phyloP scores from a whole-genome alignment of 2,329 filamentous ascomycete genomes.

The Nemania diffusa region DNA sequence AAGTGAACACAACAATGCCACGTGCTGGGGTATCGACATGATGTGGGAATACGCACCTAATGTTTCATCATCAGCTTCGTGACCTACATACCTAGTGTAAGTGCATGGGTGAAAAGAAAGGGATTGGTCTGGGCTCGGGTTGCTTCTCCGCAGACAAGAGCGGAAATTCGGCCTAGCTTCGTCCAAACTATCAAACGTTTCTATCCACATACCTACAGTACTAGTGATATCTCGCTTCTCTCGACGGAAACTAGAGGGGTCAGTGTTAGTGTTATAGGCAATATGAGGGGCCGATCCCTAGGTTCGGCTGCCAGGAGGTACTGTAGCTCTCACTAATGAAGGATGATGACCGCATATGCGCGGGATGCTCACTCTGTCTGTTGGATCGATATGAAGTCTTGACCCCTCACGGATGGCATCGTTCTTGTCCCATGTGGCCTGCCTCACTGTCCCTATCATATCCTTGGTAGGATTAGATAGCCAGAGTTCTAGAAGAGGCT shows the following conservation, averaged over 20 bases:
- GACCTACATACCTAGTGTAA: not conserved
- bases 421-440: not conserved
- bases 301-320: not conserved
- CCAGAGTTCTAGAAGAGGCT: not conserved
- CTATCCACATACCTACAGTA: conserved; percentile 7
- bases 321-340: not conserved
- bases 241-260: not conserved
- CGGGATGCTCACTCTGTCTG: not conserved
- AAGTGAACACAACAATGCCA: conserved; percentile 32
- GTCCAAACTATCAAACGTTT: not conserved
- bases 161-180: not conserved
- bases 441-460: not conserved
- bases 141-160: not conserved
- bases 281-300: no score
- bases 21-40: conserved; percentile 30
- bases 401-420: not conserved
- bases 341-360: conserved; percentile 30
- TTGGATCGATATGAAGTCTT: not conserved
- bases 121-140: not conserved
- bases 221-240: not conserved
- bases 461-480: no score
- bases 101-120: not conserved
- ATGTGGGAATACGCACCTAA: not conserved
- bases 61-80: conserved; percentile 14
- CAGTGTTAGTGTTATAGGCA: no score